Base-by-base conservation (phyloP, 306 rosid genomes). In the Vigna unguiculata region DNA sequence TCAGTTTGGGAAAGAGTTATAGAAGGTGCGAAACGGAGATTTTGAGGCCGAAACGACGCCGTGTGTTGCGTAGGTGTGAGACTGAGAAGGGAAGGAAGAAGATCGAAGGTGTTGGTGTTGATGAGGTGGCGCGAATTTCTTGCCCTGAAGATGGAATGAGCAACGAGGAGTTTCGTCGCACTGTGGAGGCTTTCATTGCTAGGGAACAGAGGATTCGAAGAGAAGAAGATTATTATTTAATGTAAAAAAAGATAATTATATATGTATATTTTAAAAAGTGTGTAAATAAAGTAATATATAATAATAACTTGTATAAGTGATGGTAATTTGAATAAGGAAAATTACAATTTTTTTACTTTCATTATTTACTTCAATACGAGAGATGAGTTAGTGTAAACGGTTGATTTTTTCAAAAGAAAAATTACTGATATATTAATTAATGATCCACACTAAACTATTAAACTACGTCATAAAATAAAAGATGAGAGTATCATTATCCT, bases 121-220 rank as follows among this genome's bases (percentile, higher is more conserved):
- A 80, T 34, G 69, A 38, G 53, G 20, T n/a, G 49, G 49, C 5
- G 6, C 30, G 48, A 14, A 73, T 72, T 16, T 76, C 81, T 6
- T 79, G 65, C 41, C 81, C 87, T 1, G 96, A 94, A 32, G 96
- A 92, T 38, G 48, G 41, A 14, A 85, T 90, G 93, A 92, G 90
- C 67, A 85, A 86, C 59, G 98, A 94, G 34, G 98, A 94, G 71
- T 94, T 94, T 71, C 90, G 86, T n/a, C 62, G 61, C 75, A 86
- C 84, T 74, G 90, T 94, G 3, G 98, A 92, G 67, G 93, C 89
- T 58, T 94, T 94, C 89, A 92, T 94, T 41, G 97, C 91, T 2
- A 67, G 83, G 74, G 91, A 94, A 68, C 95, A 94, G 78, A 94
- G 75, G 90, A 36, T 89, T 41, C 74, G 83, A 67, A 86, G 86